These are phyloP conservation scores for Rhodocollybia butyracea DNA, from an alignment of 768 basidiomycete species.

Conservation along the genomic window DNA sequence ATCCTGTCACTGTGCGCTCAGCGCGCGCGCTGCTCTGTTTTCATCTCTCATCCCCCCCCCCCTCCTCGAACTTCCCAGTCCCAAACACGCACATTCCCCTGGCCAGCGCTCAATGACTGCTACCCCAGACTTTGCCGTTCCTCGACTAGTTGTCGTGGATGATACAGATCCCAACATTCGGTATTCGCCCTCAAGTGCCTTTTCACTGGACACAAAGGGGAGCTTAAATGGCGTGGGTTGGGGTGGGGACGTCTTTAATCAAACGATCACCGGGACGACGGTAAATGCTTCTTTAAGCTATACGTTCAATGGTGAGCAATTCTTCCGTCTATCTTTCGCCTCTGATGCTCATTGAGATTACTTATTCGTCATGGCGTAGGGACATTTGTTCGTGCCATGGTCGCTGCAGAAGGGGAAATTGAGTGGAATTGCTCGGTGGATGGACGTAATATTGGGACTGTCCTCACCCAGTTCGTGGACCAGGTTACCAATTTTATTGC, in stretches of 20 bases:
- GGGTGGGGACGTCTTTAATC: background rate
- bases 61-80: no score
- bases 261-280: background rate
- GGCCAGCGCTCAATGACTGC: background rate
- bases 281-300: background rate
- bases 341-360: background rate
- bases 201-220: background rate
- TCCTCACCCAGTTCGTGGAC: no score
- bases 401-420: no score
- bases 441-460: no score
- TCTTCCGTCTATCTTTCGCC: background rate
- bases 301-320: background rate
- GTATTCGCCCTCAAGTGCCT: background rate
- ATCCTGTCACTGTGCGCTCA: no score
- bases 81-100: no score
- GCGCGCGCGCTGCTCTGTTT: no score
- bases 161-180: slow-evolving; percentile 3
- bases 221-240: background rate
- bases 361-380: no score
- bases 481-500: no score
- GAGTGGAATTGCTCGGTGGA: no score
- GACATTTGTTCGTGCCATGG: no score
- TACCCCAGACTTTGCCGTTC: background rate
- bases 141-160: slow-evolving; percentile 5
- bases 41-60: no score